Conservation (phyloP, 78 protist genomes). For the Bodo saltans region DNA sequence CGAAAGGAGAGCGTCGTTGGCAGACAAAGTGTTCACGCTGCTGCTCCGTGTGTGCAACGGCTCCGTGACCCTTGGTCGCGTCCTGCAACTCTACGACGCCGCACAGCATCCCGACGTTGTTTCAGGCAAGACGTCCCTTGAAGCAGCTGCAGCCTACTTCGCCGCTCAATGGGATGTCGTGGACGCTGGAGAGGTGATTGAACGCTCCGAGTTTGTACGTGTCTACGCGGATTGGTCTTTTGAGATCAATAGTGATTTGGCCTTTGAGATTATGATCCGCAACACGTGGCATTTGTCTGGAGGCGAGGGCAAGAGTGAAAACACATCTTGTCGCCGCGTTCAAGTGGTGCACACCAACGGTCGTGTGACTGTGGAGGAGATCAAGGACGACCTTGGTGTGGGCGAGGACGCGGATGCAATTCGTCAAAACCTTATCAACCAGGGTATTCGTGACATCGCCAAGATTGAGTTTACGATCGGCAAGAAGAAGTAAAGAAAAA, state of each 20-base stretch:
- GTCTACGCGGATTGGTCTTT: slow-evolving; percentile 22
- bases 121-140: background rate
- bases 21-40: too few species aligned
- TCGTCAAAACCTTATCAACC: background rate
- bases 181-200: slow-evolving; percentile 5
- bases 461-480: too few species aligned
- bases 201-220: background rate
- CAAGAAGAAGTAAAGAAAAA: too few species aligned
- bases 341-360: slow-evolving; percentile 11
- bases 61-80: too few species aligned
- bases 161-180: slow-evolving; percentile 3
- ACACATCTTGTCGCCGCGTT: slow-evolving; percentile 25
- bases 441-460: slow-evolving; percentile 21
- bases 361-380: background rate
- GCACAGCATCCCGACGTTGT: slow-evolving; percentile 28
- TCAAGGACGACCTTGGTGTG: slow-evolving; percentile 20
- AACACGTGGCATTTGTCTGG: slow-evolving; percentile 30
- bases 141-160: background rate
- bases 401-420: background rate
- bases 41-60: too few species aligned
- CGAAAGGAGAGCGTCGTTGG: too few species aligned
- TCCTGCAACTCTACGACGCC: slow-evolving; percentile 29
- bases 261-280: slow-evolving; percentile 25
- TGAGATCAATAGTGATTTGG: slow-evolving; percentile 16
- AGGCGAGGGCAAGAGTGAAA: slow-evolving; percentile 7